Base-by-base conservation (phyloP, 345 rosid species). In the Populus alba region DNA sequence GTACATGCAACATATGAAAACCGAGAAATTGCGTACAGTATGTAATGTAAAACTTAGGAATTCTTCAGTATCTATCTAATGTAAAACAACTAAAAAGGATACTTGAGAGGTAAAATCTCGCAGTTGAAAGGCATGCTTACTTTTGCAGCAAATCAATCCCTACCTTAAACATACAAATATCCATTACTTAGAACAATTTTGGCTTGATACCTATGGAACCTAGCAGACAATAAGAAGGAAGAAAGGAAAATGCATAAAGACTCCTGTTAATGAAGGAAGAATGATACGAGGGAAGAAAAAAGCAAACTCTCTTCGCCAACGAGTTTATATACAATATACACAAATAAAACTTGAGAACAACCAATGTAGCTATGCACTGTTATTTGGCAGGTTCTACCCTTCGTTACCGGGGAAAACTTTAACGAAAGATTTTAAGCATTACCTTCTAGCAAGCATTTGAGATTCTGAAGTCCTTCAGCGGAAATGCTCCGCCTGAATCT, bases 401-500 rank as follows among this genome's bases (percentile, higher is more conserved):
- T 39, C 27, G 41, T 63, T 38, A 57, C 15, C 59, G 35, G 3
- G 33, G 29, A n/a, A 12, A 13, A 71, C 12, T 12, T 2, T 15
- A 62, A 65, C 38, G 74, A 25, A 51, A 68, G 63, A 25, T 73
- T 83, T 81, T 31, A 15, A 38, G 66, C 31, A 39, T 81, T 85
- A 86, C 78, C 83, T 79, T 90, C 83, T 71, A 83, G 66, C 33
- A 33, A 66, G 78, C 81, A 75, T 72, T 77, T 76, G 72, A 92
- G 78, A 82, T 69, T 86, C 81, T 83, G 86, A 63, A 90, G 83
- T 62, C 88, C 92, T 87, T 92, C 95, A 1, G 94, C 91, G 6
- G 94, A 91, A 66, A 95, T 92, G 82, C 94, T 86, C 79, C 93
- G 86, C 79, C 80, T 80, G 7, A 86, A 80, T 78, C 84, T 89